phyloP scores from a whole-genome alignment of 306 rosid genomes.

The Cucurbita ficifolia region DNA sequence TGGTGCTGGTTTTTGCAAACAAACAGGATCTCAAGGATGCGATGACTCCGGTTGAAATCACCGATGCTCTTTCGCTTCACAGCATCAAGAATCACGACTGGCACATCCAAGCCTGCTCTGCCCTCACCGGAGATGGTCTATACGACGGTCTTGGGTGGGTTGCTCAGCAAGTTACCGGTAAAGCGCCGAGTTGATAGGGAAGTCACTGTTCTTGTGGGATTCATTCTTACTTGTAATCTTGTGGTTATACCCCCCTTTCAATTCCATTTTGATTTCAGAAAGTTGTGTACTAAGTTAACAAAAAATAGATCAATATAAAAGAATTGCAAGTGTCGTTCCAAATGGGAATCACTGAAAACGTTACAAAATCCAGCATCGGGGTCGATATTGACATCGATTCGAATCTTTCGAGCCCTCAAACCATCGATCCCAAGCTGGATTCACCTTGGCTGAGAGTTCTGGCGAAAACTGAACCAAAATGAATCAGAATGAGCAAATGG shows the following conservation, averaged over 20 bases:
- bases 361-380: slow-evolving; percentile 72
- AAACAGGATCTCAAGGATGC: slow-evolving; percentile 99
- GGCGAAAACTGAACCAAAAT: not conserved
- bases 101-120: slow-evolving; percentile 97
- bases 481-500: not conserved
- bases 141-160: slow-evolving; percentile 96
- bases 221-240: slow-evolving; percentile 18
- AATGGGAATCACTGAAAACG: too few relatives aligned
- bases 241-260: slow-evolving; percentile 10
- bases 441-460: slow-evolving; percentile 50
- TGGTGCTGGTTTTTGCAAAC: slow-evolving; percentile 75
- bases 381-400: slow-evolving; percentile 20
- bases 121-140: slow-evolving; percentile 87
- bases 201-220: not conserved
- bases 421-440: slow-evolving; percentile 83
- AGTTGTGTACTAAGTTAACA: not conserved
- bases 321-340: not conserved
- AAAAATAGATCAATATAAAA: not conserved
- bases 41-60: slow-evolving; percentile 95
- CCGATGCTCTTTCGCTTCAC: slow-evolving; percentile 83
- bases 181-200: slow-evolving; percentile 36
- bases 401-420: slow-evolving; percentile 81
- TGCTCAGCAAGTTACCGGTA: slow-evolving; percentile 69
- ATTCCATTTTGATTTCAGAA: not conserved
- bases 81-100: slow-evolving; percentile 98